A percentile compares a stretch with the other conserved stretches of the same genome.
These are phyloP conservation scores for Graphiopsis chlorocephala DNA, from an alignment of 2,329 filamentous ascomycete species.

Conservation along the genomic window DNA sequence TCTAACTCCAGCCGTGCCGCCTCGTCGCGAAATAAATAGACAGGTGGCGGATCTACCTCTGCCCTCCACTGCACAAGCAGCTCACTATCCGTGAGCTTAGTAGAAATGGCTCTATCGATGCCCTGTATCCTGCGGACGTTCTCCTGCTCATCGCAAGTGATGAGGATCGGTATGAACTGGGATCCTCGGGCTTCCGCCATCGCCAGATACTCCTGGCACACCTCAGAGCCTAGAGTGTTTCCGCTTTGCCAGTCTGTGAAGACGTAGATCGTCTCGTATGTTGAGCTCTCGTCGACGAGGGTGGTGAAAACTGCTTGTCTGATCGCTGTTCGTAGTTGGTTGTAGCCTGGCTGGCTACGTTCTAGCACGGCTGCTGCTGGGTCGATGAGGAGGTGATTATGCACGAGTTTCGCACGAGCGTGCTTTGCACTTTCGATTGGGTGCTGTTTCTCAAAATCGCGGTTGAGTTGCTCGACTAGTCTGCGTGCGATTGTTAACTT, in stretches of 20 bases:
- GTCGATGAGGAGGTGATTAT: not conserved
- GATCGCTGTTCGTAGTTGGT: not conserved
- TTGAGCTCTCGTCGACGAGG: not conserved
- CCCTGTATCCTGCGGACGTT: not conserved
- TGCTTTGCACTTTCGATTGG: not conserved
- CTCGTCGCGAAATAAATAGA: not conserved
- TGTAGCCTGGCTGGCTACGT: not conserved
- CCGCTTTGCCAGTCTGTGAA: not conserved
- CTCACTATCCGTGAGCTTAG: not conserved
- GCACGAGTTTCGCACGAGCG: not conserved
- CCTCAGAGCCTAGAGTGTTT: not conserved
- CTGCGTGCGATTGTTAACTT: not conserved
- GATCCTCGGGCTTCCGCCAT: not conserved
- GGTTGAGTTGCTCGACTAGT: not conserved
- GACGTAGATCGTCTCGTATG: not conserved
- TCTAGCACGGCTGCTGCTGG: not conserved
- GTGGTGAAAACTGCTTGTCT: not conserved
- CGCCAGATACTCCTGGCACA: not conserved
- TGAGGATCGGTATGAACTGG: not conserved
- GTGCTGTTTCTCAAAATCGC: not conserved
- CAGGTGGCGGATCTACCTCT: not conserved
- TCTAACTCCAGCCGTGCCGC: not conserved
- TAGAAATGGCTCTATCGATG: not conserved
- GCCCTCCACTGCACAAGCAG: not conserved
- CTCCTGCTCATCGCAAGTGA: not conserved